phyloP scores from a whole-genome alignment of 148 eudicot species.

The Vaccinium darrowii region DNA sequence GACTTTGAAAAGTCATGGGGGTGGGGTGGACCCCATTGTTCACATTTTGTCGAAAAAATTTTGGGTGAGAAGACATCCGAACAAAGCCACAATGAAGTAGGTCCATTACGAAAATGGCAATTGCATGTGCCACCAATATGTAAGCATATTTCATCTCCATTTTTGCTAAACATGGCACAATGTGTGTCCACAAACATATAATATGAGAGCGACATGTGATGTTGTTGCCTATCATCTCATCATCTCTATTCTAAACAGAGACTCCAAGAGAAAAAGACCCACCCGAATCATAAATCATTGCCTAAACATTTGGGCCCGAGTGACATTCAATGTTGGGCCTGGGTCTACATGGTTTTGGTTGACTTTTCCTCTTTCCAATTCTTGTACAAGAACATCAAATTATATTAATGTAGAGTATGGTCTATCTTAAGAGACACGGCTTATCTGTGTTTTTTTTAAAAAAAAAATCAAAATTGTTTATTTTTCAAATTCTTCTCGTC shows the following conservation, averaged over 20 bases:
- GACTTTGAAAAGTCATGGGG: too few relatives aligned
- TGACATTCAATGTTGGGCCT: not conserved
- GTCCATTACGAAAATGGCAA: conserved; percentile 12
- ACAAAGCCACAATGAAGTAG: not conserved
- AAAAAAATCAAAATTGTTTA: not conserved
- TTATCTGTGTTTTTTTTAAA: not conserved
- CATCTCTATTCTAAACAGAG: not conserved
- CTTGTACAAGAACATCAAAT: not conserved
- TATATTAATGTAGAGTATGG: not conserved
- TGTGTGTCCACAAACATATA: conserved; percentile 24
- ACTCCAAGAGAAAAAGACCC: conserved; percentile 7
- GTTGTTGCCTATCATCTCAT: not conserved
- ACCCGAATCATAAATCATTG: conserved; percentile 10
- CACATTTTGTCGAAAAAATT: too few relatives aligned
- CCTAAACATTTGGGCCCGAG: not conserved
- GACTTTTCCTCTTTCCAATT: not conserved
- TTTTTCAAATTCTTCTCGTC: too few relatives aligned
- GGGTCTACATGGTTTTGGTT: conserved; percentile 8
- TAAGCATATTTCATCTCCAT: conserved; percentile 8
- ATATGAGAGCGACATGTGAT: conserved; percentile 29
- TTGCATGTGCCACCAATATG: conserved; percentile 19
- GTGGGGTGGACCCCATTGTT: too few relatives aligned
- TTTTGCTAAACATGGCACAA: conserved; percentile 32
- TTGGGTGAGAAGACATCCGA: too few relatives aligned
- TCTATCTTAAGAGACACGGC: not conserved